These are phyloP conservation scores for Durio zibethinus DNA, from an alignment of 345 rosid species.

Conservation along the genomic window DNA sequence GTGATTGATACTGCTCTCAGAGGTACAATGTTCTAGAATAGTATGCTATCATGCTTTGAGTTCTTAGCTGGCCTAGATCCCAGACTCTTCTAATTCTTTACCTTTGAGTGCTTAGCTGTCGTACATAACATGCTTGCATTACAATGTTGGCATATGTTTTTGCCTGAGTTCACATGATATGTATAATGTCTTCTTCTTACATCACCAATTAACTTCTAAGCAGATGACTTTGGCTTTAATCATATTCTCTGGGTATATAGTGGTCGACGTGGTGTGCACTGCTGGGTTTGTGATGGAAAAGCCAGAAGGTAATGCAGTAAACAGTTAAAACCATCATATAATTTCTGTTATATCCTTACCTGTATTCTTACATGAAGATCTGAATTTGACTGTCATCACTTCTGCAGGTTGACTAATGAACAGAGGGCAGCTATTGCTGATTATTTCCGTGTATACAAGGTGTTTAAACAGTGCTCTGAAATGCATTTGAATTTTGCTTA, in stretches of 20 bases:
- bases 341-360: not conserved
- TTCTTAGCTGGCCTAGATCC: not conserved
- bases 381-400: constrained; percentile 2
- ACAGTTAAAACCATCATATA: not conserved
- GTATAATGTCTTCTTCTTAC: not conserved
- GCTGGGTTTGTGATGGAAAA: constrained; percentile 96
- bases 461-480: constrained; percentile 21
- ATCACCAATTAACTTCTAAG: constrained; percentile 9
- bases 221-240: constrained; percentile 90
- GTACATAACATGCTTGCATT: not conserved
- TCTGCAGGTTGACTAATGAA: constrained; percentile 75
- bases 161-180: not conserved
- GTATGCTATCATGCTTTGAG: not conserved
- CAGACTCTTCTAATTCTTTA: not conserved
- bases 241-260: constrained; percentile 95
- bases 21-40: constrained; percentile 38
- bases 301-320: constrained; percentile 64
- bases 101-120: not conserved
- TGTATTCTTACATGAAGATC: not conserved
- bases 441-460: constrained; percentile 84
- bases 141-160: not conserved
- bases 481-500: not conserved
- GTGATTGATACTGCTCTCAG: constrained; percentile 79
- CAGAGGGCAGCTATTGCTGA: constrained; percentile 90
- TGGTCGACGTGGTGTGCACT: constrained; percentile 96